Conservation (phyloP, 768 basidiomycete species). For the Lactarius evosmus region DNA sequence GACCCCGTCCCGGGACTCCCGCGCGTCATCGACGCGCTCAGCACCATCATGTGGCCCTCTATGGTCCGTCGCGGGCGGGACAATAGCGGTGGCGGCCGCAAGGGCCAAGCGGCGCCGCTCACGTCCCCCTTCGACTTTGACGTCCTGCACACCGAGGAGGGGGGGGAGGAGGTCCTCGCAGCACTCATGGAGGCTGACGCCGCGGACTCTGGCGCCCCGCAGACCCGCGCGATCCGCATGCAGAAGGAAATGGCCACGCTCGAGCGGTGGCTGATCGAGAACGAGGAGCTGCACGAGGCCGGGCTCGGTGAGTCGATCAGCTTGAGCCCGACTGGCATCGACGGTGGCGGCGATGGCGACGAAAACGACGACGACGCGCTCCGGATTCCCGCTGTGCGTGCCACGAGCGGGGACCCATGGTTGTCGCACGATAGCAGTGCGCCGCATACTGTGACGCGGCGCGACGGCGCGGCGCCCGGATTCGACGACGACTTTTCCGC, state of each 20-base stretch:
- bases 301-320: conserved; percentile 19
- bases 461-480: conserved; percentile 29
- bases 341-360: conserved; percentile 9
- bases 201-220: conserved; percentile 25
- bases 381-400: neutral
- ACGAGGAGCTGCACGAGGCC: conserved; percentile 35
- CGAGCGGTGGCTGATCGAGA: conserved; percentile 59
- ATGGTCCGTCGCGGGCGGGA: conserved; percentile 47
- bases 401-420: conserved; percentile 28
- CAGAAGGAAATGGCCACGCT: conserved; percentile 56
- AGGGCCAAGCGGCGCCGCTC: conserved; percentile 29
- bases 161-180: conserved; percentile 39
- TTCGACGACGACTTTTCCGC: conserved; percentile 83
- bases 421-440: neutral
- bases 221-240: conserved; percentile 32
- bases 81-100: conserved; percentile 31
- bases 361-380: conserved; percentile 1
- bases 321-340: neutral
- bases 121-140: conserved; percentile 33
- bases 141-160: conserved; percentile 29
- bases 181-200: conserved; percentile 34
- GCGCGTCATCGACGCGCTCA: conserved; percentile 73
- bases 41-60: conserved; percentile 88
- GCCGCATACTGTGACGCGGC: conserved; percentile 11
- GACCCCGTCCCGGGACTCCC: conserved; percentile 45